These are phyloP conservation scores for Brassica juncea DNA, from an alignment of 345 rosid species.

Conservation along the genomic window DNA sequence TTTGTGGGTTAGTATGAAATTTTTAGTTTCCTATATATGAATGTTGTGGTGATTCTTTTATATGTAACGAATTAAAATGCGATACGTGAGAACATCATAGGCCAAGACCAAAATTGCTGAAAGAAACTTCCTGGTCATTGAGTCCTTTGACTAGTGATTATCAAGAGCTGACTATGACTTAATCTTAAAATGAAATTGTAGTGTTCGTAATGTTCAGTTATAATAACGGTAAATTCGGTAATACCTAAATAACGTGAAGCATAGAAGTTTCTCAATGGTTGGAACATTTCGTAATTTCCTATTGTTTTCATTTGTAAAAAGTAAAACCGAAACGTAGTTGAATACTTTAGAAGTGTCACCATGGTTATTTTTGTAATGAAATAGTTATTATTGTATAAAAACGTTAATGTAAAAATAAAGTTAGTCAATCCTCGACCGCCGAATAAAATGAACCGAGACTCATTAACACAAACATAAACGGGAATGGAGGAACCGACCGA, in stretches of 20 bases:
- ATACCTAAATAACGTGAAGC: slow-evolving; percentile 25
- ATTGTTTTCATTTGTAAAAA: neutral
- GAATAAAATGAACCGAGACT: slow-evolving; percentile 35
- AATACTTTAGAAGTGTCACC: neutral
- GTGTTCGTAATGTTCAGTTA: neutral
- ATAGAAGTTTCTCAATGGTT: neutral
- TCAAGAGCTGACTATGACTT: slow-evolving; percentile 18
- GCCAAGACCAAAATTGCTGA: neutral
- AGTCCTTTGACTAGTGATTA: slow-evolving; percentile 23
- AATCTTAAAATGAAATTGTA: neutral
- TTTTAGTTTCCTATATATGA: neutral
- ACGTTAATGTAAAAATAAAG: neutral
- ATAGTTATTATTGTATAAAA: neutral
- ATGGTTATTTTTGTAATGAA: neutral
- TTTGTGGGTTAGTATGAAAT: neutral
- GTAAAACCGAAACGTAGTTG: neutral
- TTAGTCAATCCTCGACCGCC: slow-evolving; percentile 6
- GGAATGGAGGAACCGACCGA: slow-evolving; percentile 39
- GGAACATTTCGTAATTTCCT: neutral
- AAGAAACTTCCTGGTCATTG: slow-evolving; percentile 21
- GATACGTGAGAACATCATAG: neutral
- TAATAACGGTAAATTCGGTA: neutral
- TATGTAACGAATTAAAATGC: neutral
- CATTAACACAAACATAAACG: slow-evolving; percentile 30
- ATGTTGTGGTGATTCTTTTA: neutral